phyloP scores from a whole-genome alignment of 1,284 basidiomycete species.

The Cutaneotrichosporon cyanovorans region DNA sequence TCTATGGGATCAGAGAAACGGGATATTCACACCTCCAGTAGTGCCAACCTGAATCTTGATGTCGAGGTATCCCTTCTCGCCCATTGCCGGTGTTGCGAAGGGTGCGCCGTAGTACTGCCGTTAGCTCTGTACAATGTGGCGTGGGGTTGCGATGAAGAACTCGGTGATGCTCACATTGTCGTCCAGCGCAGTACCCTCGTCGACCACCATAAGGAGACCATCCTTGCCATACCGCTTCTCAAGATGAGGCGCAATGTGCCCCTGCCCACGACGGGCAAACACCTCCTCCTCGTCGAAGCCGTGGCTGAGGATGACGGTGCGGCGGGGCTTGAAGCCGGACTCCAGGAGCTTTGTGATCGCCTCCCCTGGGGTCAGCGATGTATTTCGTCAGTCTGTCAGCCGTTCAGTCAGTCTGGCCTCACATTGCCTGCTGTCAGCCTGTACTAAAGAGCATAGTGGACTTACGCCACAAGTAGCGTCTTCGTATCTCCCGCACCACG shows the following conservation, averaged over 20 bases:
- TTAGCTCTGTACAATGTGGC: conserved; percentile 4
- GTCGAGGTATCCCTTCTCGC: conserved; percentile 44
- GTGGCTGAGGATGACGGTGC: conserved; percentile 43
- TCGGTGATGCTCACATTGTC: conserved; percentile 29
- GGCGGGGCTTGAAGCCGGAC: conserved; percentile 33
- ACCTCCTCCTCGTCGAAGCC: conserved; percentile 45
- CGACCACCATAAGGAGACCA: conserved; percentile 43
- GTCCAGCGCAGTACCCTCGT: conserved; percentile 38
- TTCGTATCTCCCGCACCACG: conserved; percentile 44
- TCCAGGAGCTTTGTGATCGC: conserved; percentile 40
- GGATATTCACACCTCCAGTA: conserved; percentile 40
- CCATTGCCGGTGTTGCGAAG: conserved; percentile 38
- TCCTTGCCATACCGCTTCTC: conserved; percentile 43
- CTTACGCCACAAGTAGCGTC: conserved; percentile 30
- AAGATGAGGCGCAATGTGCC: conserved; percentile 39
- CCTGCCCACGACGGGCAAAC: conserved; percentile 41
- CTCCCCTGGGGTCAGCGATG: conserved; percentile 27
- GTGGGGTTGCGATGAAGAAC: too few relatives aligned
- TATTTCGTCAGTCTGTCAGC: conserved; percentile 41
- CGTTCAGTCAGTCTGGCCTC: too few relatives aligned
- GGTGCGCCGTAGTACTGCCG: conserved; percentile 31
- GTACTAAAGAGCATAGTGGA: too few relatives aligned
- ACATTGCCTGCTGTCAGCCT: too few relatives aligned
- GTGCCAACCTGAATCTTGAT: conserved; percentile 41
- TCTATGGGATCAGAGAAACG: not conserved